phyloP scores from a whole-genome alignment of 164 flowering plant species.

The Nymphaea thermarum region DNA sequence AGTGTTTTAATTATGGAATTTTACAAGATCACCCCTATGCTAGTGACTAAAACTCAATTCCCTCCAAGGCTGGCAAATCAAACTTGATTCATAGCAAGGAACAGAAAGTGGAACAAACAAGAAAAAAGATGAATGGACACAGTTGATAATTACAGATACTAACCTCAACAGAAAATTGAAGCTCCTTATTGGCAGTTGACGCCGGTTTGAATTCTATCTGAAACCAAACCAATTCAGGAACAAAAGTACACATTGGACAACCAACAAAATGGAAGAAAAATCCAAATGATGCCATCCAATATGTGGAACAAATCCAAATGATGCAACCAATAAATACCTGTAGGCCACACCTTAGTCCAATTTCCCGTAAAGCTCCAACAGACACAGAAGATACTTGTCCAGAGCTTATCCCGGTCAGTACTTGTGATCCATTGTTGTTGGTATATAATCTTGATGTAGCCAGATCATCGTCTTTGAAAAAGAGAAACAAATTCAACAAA shows the following conservation, averaged over 20 bases:
- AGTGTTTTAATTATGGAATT: background rate
- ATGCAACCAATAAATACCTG: conserved; percentile 36
- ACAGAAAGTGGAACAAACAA: no score
- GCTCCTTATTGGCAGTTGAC: conserved; percentile 63
- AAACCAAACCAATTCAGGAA: conserved; percentile 5
- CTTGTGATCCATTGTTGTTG: conserved; percentile 27
- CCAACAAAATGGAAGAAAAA: background rate
- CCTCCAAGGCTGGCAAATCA: no score
- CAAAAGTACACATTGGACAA: background rate
- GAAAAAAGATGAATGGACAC: no score
- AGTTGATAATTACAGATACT: conserved; percentile 8
- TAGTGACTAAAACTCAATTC: no score
- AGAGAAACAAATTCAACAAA: conserved; percentile 9
- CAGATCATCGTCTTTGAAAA: conserved; percentile 21
- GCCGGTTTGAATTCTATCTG: conserved; percentile 83
- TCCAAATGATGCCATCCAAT: background rate
- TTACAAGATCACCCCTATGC: no score
- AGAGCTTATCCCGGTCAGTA: conserved; percentile 37
- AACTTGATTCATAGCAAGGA: no score
- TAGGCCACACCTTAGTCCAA: conserved; percentile 67
- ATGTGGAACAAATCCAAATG: no score
- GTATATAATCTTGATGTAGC: conserved; percentile 22
- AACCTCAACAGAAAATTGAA: conserved; percentile 87
- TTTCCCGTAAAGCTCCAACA: conserved; percentile 77
- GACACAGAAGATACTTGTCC: conserved; percentile 34